Evolutionary conservation across 345 rosid genomes (phyloP), one percentile per base, ranked within the genome.

Genomic region (Bruguiera parviflora): DNA sequence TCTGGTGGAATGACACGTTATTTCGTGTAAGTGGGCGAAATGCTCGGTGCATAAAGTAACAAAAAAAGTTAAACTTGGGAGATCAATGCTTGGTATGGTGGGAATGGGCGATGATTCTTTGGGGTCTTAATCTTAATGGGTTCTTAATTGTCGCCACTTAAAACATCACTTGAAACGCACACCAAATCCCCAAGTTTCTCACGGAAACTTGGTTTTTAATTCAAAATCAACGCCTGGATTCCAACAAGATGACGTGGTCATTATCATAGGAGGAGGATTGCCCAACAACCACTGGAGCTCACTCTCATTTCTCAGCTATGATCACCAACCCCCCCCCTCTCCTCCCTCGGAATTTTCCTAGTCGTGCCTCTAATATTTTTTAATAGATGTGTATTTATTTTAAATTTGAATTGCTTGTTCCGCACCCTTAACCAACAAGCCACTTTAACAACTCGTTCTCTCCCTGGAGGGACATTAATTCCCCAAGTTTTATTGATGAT

Each of bases 201-300:
- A 64, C 49, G 58, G 63, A 46, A 75, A 70, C 75, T 70, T 66
- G 8, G 35, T 67, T 66, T 67, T 39, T 46, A 70, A 75, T 70
- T 66, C 29, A 39, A 39, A 39, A 7, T 33, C 6, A 39, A 39
- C 2, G 2, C 16, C 47, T 2, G 1, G 46, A 37, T 37, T 37
- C 46, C 16, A 39, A 39, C 47, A 11, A 39, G 47, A 10, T 39
- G 2, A 39, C 16, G 47, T 10, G 16, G 47, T 39, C 47, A 10
- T 2, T 39, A 2, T 39, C 47, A 11, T 2, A 39, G 13, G 2
- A 37, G 13, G 13, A 6, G 13, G 18, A 19, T 43, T 46, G 53
- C 61, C 49, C n/a, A 55, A 49, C 61, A 55, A 22, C 70, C 70
- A 22, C 43, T n/a, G 27, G 22, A 57, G 35, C 35, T 67, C 70